phyloP scores from a whole-genome alignment of 768 basidiomycete genomes.

The Rhizopogon rudus region DNA sequence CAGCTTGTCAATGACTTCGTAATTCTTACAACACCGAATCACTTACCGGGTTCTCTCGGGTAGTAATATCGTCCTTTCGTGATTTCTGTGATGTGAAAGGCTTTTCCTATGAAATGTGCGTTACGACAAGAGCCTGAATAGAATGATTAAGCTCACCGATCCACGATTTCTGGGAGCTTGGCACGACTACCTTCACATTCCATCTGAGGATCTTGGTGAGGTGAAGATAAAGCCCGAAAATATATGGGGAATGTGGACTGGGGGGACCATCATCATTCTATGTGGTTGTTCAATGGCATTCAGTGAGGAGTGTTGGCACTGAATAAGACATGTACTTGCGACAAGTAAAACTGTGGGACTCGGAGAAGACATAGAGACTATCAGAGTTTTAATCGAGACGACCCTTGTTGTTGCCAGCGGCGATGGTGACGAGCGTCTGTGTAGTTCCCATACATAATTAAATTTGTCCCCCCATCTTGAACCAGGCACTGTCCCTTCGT shows the following conservation, averaged over 20 bases:
- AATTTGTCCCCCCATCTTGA: slow-evolving; percentile 7
- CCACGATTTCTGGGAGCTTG: slow-evolving; percentile 83
- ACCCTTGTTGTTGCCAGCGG: slow-evolving; percentile 5
- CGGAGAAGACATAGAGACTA: slow-evolving; percentile 15
- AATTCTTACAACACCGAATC: not conserved
- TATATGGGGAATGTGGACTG: slow-evolving; percentile 64
- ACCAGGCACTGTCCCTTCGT: not conserved
- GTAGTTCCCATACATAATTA: slow-evolving; percentile 20
- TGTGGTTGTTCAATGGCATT: not conserved
- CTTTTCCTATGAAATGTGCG: slow-evolving; percentile 50
- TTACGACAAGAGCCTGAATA: not conserved
- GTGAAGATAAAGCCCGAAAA: slow-evolving; percentile 63
- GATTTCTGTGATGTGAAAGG: slow-evolving; percentile 73
- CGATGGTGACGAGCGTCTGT: slow-evolving; percentile 6
- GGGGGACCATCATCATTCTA: slow-evolving; percentile 89
- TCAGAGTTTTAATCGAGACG: not conserved
- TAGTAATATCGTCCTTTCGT: slow-evolving; percentile 74
- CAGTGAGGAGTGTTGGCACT: not conserved
- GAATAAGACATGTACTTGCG: slow-evolving; percentile 25
- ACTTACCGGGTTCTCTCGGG: slow-evolving; percentile 51
- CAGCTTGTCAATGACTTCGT: not conserved
- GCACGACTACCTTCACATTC: slow-evolving; percentile 77
- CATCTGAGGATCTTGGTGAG: slow-evolving; percentile 60
- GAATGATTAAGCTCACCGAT: slow-evolving; percentile 49
- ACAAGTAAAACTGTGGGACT: slow-evolving; percentile 37